Percentiles rank a stretch among this genome's conserved stretches.
Evolutionary conservation across 1,284 basidiomycete genomes (phyloP).

Genomic region (Cutaneotrichosporon curvatum): DNA sequence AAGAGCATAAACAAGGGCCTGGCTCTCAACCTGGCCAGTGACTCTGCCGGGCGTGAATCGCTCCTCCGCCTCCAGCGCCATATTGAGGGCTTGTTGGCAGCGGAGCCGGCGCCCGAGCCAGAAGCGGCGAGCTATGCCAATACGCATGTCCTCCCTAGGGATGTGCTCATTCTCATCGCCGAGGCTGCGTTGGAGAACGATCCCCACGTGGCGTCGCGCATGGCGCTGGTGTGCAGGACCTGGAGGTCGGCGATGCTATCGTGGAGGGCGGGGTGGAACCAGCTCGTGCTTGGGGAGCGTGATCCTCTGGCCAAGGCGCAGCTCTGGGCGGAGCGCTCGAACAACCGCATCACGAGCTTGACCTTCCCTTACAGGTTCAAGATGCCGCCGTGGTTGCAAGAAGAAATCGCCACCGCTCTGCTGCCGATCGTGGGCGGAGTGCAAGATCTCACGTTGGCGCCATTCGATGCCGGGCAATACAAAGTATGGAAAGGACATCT

Average conservation of each 20-base stretch:
- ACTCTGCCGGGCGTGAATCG: background rate
- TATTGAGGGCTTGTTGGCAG: too few species aligned
- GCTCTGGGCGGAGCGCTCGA: constrained; percentile 19
- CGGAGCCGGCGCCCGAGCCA: too few species aligned
- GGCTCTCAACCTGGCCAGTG: background rate
- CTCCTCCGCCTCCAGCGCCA: too few species aligned
- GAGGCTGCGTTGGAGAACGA: constrained; percentile 19
- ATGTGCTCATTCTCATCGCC: constrained; percentile 29
- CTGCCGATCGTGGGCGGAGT: too few species aligned
- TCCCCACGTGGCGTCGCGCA: constrained; percentile 19
- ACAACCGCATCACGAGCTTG: constrained; percentile 3
- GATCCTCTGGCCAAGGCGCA: constrained; percentile 16
- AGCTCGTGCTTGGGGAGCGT: constrained; percentile 19
- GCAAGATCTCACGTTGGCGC: too few species aligned
- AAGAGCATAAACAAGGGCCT: constrained; percentile 8
- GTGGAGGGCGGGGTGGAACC: constrained; percentile 22
- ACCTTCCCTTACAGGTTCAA: too few species aligned
- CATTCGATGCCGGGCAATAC: too few species aligned
- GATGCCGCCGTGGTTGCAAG: too few species aligned
- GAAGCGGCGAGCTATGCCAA: too few species aligned
- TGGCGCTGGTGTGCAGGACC: constrained; percentile 25
- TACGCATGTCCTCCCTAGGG: too few species aligned
- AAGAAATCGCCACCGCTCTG: too few species aligned
- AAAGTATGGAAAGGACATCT: too few species aligned
- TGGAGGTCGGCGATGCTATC: constrained; percentile 25